Evolutionary conservation across 805 yeast species (phyloP), one percentile per base, ranked within the genome.

Genomic region (Pichia deserticola): DNA sequence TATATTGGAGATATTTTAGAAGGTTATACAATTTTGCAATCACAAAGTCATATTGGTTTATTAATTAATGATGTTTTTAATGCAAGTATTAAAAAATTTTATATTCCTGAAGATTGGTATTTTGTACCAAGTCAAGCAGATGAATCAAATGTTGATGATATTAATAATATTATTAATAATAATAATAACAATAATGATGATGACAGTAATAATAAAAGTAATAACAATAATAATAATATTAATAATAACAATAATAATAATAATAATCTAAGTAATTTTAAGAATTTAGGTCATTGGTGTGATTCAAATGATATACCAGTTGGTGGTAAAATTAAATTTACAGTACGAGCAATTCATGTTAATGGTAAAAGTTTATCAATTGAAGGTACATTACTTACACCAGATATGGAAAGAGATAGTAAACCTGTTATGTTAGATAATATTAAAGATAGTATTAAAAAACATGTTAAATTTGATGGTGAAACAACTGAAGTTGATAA

Each of bases 31-130:
- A 89, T 88, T 70, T 82, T 92, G 79, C 97, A 92, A 71, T 84
- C 96, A 3, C 96, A 95, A 15, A 84, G 96, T 7, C 99, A 93
- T 64, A 85, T 93, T 59, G 98, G 97, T 52, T 73, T 93, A 53
- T 75, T 93, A 56, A 75, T 93, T 45, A 90, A 88, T 64, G 98
- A 93, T 68, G 88, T 95, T 1, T 93, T 93, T 72, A 93, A 93
- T 68, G 97, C 97, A 27, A 82, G 92, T 42, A 88, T 93, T 54
- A 88, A 86, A 67, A 82, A 86, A 63, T 82, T 77, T 62, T 82
- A 81, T 58, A 89, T 93, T 53, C 99, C 99, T n/a, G 69, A 72
- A 40, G 77, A 73, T 43, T 93, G 99, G 99, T 72, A 73, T 35
- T 93, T 92, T 67, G 76, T 87, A 48, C 92, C 93, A 45, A 81